Percentiles rank a stretch among this genome's conserved stretches.
Conservation (phyloP, 805 yeast species). For the Phaffomyces opuntiae region DNA sequence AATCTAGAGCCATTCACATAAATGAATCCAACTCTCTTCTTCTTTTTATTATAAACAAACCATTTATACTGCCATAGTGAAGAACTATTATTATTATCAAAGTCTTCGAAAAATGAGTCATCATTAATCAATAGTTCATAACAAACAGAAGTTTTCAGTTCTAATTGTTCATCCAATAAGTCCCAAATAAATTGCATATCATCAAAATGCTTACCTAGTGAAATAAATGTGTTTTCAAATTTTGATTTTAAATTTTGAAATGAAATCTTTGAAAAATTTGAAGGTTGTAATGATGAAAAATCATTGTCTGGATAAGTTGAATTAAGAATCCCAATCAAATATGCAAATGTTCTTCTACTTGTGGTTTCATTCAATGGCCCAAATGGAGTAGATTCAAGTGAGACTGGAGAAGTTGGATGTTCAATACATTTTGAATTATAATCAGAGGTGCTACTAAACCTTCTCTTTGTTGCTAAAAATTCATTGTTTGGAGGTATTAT, state of each 20-base stretch:
- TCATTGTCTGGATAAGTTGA: slow-evolving; percentile 96
- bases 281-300: slow-evolving; percentile 79
- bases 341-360: slow-evolving; percentile 84
- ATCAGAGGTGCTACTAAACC: slow-evolving; percentile 25
- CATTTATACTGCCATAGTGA: slow-evolving; percentile 57
- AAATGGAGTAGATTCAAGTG: slow-evolving; percentile 52
- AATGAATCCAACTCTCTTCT: slow-evolving; percentile 85
- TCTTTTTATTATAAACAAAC: slow-evolving; percentile 86
- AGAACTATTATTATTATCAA: slow-evolving; percentile 25
- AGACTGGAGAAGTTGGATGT: slow-evolving; percentile 7
- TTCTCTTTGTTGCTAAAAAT: slow-evolving; percentile 35
- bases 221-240: slow-evolving; percentile 71
- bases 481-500: slow-evolving; percentile 20
- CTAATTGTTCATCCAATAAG: slow-evolving; percentile 76
- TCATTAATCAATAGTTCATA: slow-evolving; percentile 56
- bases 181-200: slow-evolving; percentile 76
- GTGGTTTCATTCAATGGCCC: slow-evolving; percentile 87
- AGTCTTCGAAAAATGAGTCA: slow-evolving; percentile 25
- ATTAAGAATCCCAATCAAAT: slow-evolving; percentile 82
- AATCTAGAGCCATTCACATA: slow-evolving; percentile 54
- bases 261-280: slow-evolving; percentile 50
- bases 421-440: background rate
- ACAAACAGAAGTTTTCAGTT: slow-evolving; percentile 44
- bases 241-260: slow-evolving; percentile 47
- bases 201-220: slow-evolving; percentile 48